These are phyloP conservation scores for Saccharomycopsis selenospora DNA, from an alignment of 805 yeast species.

Conservation along the genomic window DNA sequence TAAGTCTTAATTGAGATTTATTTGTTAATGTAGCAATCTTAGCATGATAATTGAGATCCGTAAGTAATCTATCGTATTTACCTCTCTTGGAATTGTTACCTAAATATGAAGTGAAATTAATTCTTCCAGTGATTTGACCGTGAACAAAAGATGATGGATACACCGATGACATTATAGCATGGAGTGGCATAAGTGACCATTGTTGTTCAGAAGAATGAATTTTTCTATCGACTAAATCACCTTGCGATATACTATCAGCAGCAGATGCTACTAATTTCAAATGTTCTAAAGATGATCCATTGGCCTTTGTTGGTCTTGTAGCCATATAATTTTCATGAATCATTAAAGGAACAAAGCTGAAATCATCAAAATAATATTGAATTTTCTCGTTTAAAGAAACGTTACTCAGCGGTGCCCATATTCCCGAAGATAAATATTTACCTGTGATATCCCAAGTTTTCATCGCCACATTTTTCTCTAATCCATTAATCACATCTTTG, in stretches of 20 bases:
- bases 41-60: constrained; percentile 84
- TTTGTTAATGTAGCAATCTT: constrained; percentile 74
- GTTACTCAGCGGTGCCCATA: constrained; percentile 46
- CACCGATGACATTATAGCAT: constrained; percentile 80
- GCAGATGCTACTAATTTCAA: constrained; percentile 65
- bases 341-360: constrained; percentile 92
- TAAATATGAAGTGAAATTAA: constrained; percentile 76
- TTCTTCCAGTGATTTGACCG: constrained; percentile 62
- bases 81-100: constrained; percentile 84
- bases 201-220: constrained; percentile 90
- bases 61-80: constrained; percentile 71
- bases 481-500: constrained; percentile 52
- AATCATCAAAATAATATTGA: constrained; percentile 86
- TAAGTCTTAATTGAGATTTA: constrained; percentile 64
- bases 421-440: constrained; percentile 52
- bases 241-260: constrained; percentile 78
- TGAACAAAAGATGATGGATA: constrained; percentile 68
- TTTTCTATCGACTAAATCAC: constrained; percentile 72
- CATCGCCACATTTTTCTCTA: constrained; percentile 87
- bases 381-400: constrained; percentile 71
- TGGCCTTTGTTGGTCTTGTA: constrained; percentile 48
- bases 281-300: constrained; percentile 40
- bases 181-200: constrained; percentile 90
- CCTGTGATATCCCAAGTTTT: constrained; percentile 89
- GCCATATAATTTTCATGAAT: constrained; percentile 84